Conservation (phyloP, 768 basidiomycete genomes). For the Boletus insuetus region DNA sequence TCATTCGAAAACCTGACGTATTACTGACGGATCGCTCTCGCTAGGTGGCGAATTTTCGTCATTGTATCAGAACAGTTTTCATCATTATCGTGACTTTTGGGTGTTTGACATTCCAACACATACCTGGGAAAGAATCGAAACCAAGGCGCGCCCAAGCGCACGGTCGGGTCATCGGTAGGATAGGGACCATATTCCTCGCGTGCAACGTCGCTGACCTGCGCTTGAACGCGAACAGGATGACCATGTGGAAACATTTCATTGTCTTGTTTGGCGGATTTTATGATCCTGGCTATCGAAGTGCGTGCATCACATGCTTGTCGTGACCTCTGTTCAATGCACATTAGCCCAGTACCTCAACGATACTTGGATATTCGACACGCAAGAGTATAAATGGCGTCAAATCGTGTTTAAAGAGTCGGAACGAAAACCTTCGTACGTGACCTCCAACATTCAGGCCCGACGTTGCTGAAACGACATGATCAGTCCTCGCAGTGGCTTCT, state of each 20-base stretch:
- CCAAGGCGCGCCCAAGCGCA: slow-evolving; percentile 74
- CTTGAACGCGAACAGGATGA: slow-evolving; percentile 55
- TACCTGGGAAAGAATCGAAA: slow-evolving; percentile 86
- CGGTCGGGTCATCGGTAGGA: slow-evolving; percentile 76
- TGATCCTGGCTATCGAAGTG: slow-evolving; percentile 81
- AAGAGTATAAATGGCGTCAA: slow-evolving; percentile 83
- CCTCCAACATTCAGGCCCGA: background rate
- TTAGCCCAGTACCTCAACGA: slow-evolving; percentile 80
- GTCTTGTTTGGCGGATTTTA: slow-evolving; percentile 90
- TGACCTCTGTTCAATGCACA: background rate
- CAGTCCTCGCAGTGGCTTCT: slow-evolving; percentile 80
- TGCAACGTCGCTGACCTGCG: background rate
- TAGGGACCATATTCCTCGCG: background rate
- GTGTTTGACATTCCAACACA: slow-evolving; percentile 77
- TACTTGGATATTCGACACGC: slow-evolving; percentile 81
- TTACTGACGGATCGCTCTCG: background rate
- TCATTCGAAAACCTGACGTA: background rate
- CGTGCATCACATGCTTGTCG: background rate
- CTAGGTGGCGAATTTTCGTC: slow-evolving; percentile 88
- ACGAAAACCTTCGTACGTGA: slow-evolving; percentile 63
- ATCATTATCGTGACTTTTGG: slow-evolving; percentile 91
- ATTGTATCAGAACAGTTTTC: slow-evolving; percentile 77
- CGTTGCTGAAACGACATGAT: background rate
- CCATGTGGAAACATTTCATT: slow-evolving; percentile 83
- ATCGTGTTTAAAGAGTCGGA: slow-evolving; percentile 73